Conservation (phyloP, 2,329 filamentous ascomycete species). For the Arthrinium phaeospermum region DNA sequence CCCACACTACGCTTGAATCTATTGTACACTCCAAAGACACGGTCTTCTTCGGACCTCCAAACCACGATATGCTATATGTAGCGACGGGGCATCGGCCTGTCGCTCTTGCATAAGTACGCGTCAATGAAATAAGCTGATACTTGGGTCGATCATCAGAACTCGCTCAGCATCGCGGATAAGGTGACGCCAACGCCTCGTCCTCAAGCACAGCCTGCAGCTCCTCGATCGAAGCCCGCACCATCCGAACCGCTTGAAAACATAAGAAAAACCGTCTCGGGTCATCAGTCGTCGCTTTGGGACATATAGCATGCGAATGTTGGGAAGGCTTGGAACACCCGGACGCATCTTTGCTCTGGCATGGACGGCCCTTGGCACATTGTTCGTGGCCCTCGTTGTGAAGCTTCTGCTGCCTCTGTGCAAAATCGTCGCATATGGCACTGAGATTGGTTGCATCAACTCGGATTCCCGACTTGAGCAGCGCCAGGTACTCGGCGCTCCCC, state of each 20-base stretch:
- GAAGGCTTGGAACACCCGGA: not conserved
- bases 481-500: not conserved
- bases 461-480: not conserved
- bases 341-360: constrained; percentile 4
- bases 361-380: not conserved
- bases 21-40: not conserved
- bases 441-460: constrained; percentile 8
- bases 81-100: not conserved
- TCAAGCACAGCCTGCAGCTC: constrained; percentile 12
- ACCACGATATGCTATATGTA: not conserved
- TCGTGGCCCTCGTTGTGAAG: constrained; percentile 5
- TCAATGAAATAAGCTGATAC: not conserved
- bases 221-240: constrained; percentile 10
- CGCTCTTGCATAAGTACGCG: not conserved
- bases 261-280: constrained; percentile 10
- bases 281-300: constrained; percentile 4
- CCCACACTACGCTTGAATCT: not conserved
- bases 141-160: not conserved
- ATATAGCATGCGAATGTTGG: constrained; percentile 12
- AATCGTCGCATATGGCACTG: not conserved
- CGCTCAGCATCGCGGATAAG: constrained; percentile 6
- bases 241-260: constrained; percentile 4
- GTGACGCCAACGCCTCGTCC: constrained; percentile 2
- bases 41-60: not conserved
- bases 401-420: constrained; percentile 1